Evolutionary conservation across 495 filamentous ascomycete genomes (phyloP).

Genomic region (Penicillium malachiteum): DNA sequence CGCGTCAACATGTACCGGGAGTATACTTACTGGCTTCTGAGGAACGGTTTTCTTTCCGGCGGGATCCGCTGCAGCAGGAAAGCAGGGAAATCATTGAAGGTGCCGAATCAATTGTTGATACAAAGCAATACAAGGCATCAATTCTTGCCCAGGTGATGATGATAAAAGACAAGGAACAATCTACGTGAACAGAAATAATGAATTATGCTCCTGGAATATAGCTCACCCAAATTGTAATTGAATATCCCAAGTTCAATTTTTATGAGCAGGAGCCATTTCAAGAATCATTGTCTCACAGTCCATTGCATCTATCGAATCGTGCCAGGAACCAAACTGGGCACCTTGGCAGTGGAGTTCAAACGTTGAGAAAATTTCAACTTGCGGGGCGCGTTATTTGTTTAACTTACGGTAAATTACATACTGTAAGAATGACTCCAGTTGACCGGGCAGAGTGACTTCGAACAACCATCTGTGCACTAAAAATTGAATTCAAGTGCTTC

Average conservation of each 20-base stretch:
- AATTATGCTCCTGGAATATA: too few relatives aligned
- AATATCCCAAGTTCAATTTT: too few relatives aligned
- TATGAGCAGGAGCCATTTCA: too few relatives aligned
- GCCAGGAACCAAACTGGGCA: too few relatives aligned
- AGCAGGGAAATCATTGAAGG: constrained; percentile 7
- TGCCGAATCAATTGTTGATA: not conserved
- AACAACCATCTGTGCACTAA: too few relatives aligned
- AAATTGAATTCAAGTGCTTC: not conserved
- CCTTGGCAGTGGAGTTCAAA: not conserved
- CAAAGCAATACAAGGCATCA: not conserved
- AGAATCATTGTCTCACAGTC: not conserved
- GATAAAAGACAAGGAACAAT: too few relatives aligned
- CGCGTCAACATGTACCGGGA: not conserved
- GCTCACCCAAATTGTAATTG: too few relatives aligned
- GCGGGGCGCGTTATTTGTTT: not conserved
- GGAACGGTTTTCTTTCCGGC: not conserved
- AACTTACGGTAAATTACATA: constrained; percentile 6
- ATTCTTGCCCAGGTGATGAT: too few relatives aligned
- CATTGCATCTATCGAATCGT: not conserved
- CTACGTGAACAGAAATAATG: too few relatives aligned
- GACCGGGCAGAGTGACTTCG: too few relatives aligned
- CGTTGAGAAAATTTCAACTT: constrained; percentile 2
- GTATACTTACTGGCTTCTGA: not conserved
- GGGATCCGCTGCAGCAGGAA: constrained; percentile 2
- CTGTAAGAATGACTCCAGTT: not conserved